These are phyloP conservation scores for Globisporangium takayamanum DNA, from an alignment of 352 stramenopile genomes.

Conservation along the genomic window DNA sequence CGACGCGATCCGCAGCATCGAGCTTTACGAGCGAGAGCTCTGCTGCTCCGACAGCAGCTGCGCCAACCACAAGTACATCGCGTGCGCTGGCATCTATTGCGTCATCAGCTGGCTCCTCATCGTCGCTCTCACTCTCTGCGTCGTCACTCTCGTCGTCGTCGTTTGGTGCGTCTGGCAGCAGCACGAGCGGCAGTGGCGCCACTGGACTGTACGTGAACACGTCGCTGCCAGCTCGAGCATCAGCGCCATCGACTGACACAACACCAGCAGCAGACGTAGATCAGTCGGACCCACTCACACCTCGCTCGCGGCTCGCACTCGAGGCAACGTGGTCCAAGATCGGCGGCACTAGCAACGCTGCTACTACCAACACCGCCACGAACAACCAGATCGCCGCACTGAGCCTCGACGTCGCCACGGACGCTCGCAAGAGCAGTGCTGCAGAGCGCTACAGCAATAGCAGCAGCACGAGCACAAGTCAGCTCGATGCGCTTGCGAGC, in stretches of 20 bases:
- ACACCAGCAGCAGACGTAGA: slow-evolving; percentile 9
- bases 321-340: slow-evolving; percentile 35
- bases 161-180: not conserved
- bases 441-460: slow-evolving; percentile 5
- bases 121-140: slow-evolving; percentile 1
- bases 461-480: slow-evolving; percentile 4
- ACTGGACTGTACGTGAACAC: slow-evolving; percentile 11
- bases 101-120: not conserved
- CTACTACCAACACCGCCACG: slow-evolving; percentile 11
- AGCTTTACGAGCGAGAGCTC: slow-evolving; percentile 6
- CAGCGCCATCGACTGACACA: not conserved
- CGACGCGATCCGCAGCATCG: slow-evolving; percentile 5
- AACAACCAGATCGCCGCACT: slow-evolving; percentile 4
- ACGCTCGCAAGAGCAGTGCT: slow-evolving; percentile 20
- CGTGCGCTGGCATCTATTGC: too few species aligned
- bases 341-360: not conserved
- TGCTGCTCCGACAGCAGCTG: not conserved
- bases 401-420: slow-evolving; percentile 22
- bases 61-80: not conserved
- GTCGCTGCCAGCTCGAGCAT: not conserved
- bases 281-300: slow-evolving; percentile 43
- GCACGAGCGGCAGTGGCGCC: not conserved
- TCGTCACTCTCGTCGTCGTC: slow-evolving; percentile 4
- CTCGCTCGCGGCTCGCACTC: slow-evolving; percentile 36
- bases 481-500: not conserved